Percentiles rank a stretch among this genome's conserved stretches.
Evolutionary conservation across 768 basidiomycete genomes (phyloP).

Genomic region (Clavaria fumosa): DNA sequence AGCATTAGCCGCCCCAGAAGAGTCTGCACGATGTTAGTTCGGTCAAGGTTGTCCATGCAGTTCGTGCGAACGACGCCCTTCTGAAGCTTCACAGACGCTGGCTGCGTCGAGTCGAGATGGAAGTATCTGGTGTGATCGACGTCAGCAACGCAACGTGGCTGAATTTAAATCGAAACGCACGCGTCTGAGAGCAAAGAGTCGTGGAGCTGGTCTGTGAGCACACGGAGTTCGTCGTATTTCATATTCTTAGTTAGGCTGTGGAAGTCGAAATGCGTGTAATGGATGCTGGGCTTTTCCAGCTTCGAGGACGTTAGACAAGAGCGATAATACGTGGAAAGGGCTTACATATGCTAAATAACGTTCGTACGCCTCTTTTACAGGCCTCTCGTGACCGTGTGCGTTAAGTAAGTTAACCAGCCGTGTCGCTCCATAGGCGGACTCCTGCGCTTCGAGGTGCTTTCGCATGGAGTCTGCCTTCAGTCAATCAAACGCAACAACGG

Average conservation of each 20-base stretch:
- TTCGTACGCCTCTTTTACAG: slow-evolving; percentile 93
- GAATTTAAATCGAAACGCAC: slow-evolving; percentile 23
- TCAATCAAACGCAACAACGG: slow-evolving; percentile 1
- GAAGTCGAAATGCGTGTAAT: slow-evolving; percentile 95
- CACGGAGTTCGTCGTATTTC: slow-evolving; percentile 84
- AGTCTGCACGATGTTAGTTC: slow-evolving; percentile 94
- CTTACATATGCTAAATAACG: slow-evolving; percentile 51
- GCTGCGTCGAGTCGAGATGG: slow-evolving; percentile 37
- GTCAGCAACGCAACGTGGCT: not conserved
- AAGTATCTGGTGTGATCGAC: slow-evolving; percentile 46
- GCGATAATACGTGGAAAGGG: too few species aligned
- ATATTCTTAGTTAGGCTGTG: slow-evolving; percentile 89
- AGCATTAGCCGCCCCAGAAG: slow-evolving; percentile 79
- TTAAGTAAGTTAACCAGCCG: slow-evolving; percentile 85
- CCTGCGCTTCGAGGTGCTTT: slow-evolving; percentile 60
- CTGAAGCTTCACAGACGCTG: slow-evolving; percentile 43
- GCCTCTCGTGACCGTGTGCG: slow-evolving; percentile 82
- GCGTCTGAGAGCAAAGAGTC: slow-evolving; percentile 56
- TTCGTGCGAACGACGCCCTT: slow-evolving; percentile 78
- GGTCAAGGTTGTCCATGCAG: slow-evolving; percentile 94
- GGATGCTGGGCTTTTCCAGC: slow-evolving; percentile 51
- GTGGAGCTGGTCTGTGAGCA: slow-evolving; percentile 63
- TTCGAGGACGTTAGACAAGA: slow-evolving; percentile 21
- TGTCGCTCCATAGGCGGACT: slow-evolving; percentile 60
- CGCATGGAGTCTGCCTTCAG: slow-evolving; percentile 52